Evolutionary conservation across 495 filamentous ascomycete species (phyloP), one percentile per base, ranked within the genome.

Genomic region (Talaromyces ruber): DNA sequence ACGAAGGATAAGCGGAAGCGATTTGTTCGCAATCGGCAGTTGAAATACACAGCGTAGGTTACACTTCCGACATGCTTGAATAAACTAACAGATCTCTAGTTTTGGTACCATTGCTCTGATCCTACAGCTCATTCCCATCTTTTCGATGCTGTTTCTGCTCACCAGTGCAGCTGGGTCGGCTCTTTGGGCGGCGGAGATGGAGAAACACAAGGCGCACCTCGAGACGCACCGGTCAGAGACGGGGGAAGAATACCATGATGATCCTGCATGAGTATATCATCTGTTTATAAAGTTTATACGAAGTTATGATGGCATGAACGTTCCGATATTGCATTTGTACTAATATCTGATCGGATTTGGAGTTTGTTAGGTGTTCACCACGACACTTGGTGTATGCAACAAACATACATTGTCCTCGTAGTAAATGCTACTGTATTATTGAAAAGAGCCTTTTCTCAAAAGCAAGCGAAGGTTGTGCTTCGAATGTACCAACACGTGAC

Each of bases 131-230:
- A 72, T 88, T 24, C 86, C 86, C 11, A 77, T 82, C 3, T 70
- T 87, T 51, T 85, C 82, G 52, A 88, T 89, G 85, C 69, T 87
- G 25, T 89, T 89, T 65, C 73, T 89, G 29, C 73, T 89, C 67
- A 86, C 86, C 18, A 86, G 84, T 25, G 84, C 86, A 22, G 79
- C 80, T 58, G 85, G 86, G 11, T 80, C 82, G 61, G 84, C 85
- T 5, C 69, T 89, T 43, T 88, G 85, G 86, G 83, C 78, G 12
- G 80, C 79, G 11, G 78, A 81, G 50, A 69, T 88, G 5, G 85
- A 88, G 68, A 73, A 74, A 52, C 75, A 71, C 59, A 73, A 74
- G n/a, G 69, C 68, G 32, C 63, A 67, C 61, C 65, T 73, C 14
- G 66, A 70, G 61, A 65, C 66, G 43, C 61, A 69, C 8, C 66